These are phyloP conservation scores for Penicillium lividum DNA, from an alignment of 495 filamentous ascomycete species.

Conservation along the genomic window DNA sequence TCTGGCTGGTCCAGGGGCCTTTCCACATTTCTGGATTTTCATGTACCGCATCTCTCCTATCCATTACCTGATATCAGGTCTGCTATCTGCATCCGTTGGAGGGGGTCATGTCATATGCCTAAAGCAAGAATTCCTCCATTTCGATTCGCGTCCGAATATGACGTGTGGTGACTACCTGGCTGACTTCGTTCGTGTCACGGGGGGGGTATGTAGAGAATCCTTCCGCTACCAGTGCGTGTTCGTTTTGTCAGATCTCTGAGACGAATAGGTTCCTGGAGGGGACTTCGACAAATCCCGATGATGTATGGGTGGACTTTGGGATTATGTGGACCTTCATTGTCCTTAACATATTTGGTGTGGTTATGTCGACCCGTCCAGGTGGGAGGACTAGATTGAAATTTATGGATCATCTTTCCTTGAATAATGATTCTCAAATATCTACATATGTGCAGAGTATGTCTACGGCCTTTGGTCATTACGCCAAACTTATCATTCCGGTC, in stretches of 20 bases:
- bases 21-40: slow-evolving; percentile 71
- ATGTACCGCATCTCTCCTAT: slow-evolving; percentile 68
- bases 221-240: slow-evolving; percentile 53
- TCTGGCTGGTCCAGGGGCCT: slow-evolving; percentile 4
- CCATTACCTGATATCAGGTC: slow-evolving; percentile 61
- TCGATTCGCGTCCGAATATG: slow-evolving; percentile 53
- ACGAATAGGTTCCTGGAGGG: slow-evolving; percentile 63
- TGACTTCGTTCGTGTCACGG: slow-evolving; percentile 44
- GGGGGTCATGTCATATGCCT: slow-evolving; percentile 61
- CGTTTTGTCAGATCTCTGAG: slow-evolving; percentile 57
- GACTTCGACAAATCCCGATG: slow-evolving; percentile 50
- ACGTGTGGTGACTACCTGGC: slow-evolving; percentile 62
- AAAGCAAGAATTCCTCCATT: slow-evolving; percentile 56
- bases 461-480: no score
- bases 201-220: slow-evolving; percentile 58
- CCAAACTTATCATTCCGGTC: no score
- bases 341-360: slow-evolving; percentile 64
- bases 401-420: no score
- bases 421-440: no score
- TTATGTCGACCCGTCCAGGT: no score
- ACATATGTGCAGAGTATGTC: no score
- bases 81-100: slow-evolving; percentile 60
- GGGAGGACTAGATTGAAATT: no score
- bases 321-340: slow-evolving; percentile 68
- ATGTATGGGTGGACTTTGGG: slow-evolving; percentile 72